Conservation (phyloP, 164 flowering plant species). For the Aristolochia fimbriata region DNA sequence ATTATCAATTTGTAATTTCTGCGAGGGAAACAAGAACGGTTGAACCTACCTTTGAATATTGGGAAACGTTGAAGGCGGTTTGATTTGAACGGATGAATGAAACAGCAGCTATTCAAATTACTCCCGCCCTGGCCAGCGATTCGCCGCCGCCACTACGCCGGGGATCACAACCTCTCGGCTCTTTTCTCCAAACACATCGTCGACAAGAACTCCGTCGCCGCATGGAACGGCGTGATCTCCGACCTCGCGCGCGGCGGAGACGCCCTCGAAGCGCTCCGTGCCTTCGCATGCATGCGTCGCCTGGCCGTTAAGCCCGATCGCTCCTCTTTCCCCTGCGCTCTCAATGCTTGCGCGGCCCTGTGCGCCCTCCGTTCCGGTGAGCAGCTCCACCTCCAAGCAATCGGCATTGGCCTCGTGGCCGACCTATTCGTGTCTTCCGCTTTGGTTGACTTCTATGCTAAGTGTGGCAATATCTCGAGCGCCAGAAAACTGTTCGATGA, state of each 20-base stretch:
- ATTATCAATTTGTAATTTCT: too few species aligned
- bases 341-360: conserved; percentile 70
- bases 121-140: too few species aligned
- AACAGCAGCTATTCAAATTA: too few species aligned
- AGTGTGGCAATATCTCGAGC: conserved; percentile 43
- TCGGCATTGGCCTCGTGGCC: conserved; percentile 44
- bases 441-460: conserved; percentile 71
- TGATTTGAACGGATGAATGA: too few species aligned
- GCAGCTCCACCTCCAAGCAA: conserved; percentile 71
- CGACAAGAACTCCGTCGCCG: conserved; percentile 39
- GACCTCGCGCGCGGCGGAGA: conserved; percentile 71
- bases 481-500: conserved; percentile 60
- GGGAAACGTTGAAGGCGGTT: too few species aligned
- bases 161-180: conserved; percentile 26
- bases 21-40: too few species aligned
- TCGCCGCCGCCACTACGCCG: background rate
- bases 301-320: conserved; percentile 51
- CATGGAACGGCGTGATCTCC: conserved; percentile 81
- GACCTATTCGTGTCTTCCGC: conserved; percentile 79
- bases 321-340: conserved; percentile 67
- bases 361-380: conserved; percentile 43
- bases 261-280: conserved; percentile 58
- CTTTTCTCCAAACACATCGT: conserved; percentile 48
- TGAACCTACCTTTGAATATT: too few species aligned
- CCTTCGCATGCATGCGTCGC: conserved; percentile 59